These are phyloP conservation scores for Prunus campanulata DNA, from an alignment of 306 rosid species.

Conservation along the genomic window DNA sequence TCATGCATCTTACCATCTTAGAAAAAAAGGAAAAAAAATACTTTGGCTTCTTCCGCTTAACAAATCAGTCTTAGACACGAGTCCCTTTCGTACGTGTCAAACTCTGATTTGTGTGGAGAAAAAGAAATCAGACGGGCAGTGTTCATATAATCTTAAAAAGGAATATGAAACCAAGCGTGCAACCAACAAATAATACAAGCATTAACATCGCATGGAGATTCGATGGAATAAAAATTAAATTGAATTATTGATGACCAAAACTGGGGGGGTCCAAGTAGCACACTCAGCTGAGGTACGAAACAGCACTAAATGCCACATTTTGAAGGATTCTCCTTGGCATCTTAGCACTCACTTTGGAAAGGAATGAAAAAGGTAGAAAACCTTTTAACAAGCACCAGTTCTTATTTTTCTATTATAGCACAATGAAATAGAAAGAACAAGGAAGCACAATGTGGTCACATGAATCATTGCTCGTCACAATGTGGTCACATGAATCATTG, in stretches of 20 bases:
- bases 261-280: conserved; percentile 1
- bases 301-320: neutral
- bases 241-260: neutral
- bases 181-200: neutral
- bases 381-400: neutral
- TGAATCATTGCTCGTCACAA: neutral
- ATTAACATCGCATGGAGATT: neutral
- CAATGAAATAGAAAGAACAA: neutral
- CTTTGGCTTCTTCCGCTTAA: no score
- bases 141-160: neutral
- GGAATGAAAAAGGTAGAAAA: neutral
- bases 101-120: no score
- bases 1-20: no score
- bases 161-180: neutral
- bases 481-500: neutral
- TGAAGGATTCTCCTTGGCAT: neutral
- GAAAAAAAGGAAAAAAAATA: no score
- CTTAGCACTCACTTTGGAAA: neutral
- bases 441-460: neutral
- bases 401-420: conserved; percentile 11
- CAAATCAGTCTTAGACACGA: no score
- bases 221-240: neutral
- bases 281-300: neutral
- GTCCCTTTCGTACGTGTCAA: no score
- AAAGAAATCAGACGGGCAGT: neutral